Evolutionary conservation across 108 stramenopile genomes (phyloP), one percentile per base, ranked within the genome.

Genomic region (Skeletonema grethae): DNA sequence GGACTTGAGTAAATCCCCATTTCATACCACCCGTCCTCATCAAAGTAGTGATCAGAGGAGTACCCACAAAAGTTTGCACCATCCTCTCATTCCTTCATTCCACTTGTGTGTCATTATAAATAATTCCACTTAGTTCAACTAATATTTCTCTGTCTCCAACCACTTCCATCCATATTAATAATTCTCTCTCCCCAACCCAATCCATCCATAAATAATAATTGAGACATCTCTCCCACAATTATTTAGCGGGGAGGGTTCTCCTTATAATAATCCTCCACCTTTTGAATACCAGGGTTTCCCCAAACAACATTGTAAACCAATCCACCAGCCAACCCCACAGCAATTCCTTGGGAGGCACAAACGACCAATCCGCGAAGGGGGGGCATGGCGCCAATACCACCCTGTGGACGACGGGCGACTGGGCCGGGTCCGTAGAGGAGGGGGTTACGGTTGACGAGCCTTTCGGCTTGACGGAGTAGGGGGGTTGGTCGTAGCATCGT

Each of bases 211-310:
- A 15, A 41, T 15, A 15, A 13, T 10, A 0, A 22, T 56, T 81
- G 9, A 38, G 3, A 43, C 15, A 2, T 15, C 41, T 15, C 15
- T 15, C 15, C 38, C 38, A 11, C 38, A 5, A n/a, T 4, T 2
- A 22, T 56, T 84, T 87, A 93, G 58, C 88, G 88, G 56, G 90
- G 88, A 69, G 93, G 93, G 63, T 94, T 93, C 82, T 89, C 90
- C 69, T 85, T 85, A 85, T 93, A 93, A 72, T 93, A 93, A 56
- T 88, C 78, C 65, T 90, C 86, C 67, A 89, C 81, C 46, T 50
- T 64, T 48, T 80, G 74, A 43, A 82, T 82, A 58, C 84, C 85
- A 7, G 87, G 84, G 79, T 93, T 80, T 24, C 76, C 84, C 64
- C 88, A 70, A 46, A 84, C 78, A 61, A 84, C 67, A 48, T 90